These are phyloP conservation scores for Aeschynomene evenia DNA, from an alignment of 306 rosid genomes.

Conservation along the genomic window DNA sequence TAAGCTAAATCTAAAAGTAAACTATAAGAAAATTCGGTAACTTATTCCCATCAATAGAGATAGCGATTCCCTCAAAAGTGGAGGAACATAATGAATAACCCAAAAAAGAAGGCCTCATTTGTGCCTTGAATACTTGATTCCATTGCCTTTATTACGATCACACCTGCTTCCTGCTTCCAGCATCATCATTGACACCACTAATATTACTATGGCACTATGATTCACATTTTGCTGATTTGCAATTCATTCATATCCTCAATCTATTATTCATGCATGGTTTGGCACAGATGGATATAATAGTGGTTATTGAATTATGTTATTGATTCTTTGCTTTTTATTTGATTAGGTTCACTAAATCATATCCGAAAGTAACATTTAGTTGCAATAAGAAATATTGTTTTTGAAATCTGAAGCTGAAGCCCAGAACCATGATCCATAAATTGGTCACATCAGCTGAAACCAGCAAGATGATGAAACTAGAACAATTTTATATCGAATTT, in stretches of 20 bases:
- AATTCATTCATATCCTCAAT: not conserved
- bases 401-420: not conserved
- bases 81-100: conserved; percentile 5
- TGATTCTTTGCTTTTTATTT: no score
- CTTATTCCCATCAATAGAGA: not conserved
- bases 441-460: not conserved
- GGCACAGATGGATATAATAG: not conserved
- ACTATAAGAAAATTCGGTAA: no score
- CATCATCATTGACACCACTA: not conserved
- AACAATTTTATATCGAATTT: not conserved
- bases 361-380: no score
- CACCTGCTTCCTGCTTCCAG: not conserved
- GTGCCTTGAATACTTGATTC: not conserved
- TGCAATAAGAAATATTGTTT: not conserved
- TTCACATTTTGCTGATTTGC: not conserved
- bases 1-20: not conserved
- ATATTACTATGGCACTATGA: no score
- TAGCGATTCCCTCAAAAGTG: not conserved
- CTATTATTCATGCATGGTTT: not conserved
- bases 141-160: not conserved
- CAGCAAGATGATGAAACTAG: not conserved
- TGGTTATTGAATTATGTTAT: not conserved
- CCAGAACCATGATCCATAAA: conserved; percentile 10
- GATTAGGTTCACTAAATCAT: no score
- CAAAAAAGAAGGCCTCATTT: not conserved